These are phyloP conservation scores for Monascus ruber DNA, from an alignment of 2,329 filamentous ascomycete genomes.

Conservation along the genomic window DNA sequence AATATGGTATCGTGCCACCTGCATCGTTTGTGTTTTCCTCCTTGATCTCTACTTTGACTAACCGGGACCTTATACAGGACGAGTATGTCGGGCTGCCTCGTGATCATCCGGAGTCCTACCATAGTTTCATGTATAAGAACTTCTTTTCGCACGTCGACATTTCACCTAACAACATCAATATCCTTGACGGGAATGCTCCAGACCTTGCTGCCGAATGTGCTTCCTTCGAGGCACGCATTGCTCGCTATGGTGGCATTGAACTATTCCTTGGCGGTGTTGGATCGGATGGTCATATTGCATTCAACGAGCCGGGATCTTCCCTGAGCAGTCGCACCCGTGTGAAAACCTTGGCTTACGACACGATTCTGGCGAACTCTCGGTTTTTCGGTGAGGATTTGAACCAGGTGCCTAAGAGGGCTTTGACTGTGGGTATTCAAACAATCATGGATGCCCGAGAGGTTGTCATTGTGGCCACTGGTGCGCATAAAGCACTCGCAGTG, in stretches of 20 bases:
- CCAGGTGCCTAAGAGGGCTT: slow-evolving; percentile 67
- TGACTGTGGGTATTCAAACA: slow-evolving; percentile 77
- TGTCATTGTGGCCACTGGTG: slow-evolving; percentile 69
- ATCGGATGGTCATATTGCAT: slow-evolving; percentile 78
- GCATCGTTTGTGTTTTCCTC: not conserved
- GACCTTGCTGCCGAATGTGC: slow-evolving; percentile 68
- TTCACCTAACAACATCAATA: slow-evolving; percentile 69
- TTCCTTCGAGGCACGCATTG: slow-evolving; percentile 69
- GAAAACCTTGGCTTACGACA: slow-evolving; percentile 80
- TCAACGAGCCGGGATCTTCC: slow-evolving; percentile 79
- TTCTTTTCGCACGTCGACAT: slow-evolving; percentile 83
- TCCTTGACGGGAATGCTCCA: slow-evolving; percentile 67
- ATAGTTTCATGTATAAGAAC: slow-evolving; percentile 88
- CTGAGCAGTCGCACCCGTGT: slow-evolving; percentile 67
- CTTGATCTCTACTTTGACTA: not conserved
- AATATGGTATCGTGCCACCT: slow-evolving; percentile 56
- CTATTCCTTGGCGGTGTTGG: slow-evolving; percentile 78
- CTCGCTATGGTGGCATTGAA: slow-evolving; percentile 64
- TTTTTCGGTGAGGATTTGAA: slow-evolving; percentile 68
- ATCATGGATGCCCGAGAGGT: slow-evolving; percentile 73
- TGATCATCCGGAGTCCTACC: slow-evolving; percentile 76
- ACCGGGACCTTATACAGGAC: slow-evolving; percentile 42
- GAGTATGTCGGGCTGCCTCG: slow-evolving; percentile 77
- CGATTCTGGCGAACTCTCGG: slow-evolving; percentile 71
- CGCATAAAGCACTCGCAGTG: slow-evolving; percentile 68